These are phyloP conservation scores for Hortiboletus campestris DNA, from an alignment of 768 basidiomycete species.

Conservation along the genomic window DNA sequence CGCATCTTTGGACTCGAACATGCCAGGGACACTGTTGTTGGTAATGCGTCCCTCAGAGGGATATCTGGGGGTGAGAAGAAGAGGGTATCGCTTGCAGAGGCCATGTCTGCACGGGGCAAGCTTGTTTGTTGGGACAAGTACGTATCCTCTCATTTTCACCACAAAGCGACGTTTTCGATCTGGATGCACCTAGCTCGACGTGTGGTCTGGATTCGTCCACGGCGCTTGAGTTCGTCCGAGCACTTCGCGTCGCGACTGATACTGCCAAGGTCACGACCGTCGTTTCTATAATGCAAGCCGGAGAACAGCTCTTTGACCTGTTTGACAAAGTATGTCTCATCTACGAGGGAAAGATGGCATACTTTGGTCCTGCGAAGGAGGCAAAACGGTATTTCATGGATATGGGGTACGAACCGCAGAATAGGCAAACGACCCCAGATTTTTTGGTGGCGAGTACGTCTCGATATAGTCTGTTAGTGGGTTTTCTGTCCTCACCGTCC, in stretches of 20 bases:
- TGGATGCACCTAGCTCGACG: slow-evolving; percentile 48
- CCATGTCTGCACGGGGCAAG: slow-evolving; percentile 57
- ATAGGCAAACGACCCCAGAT: slow-evolving; percentile 59
- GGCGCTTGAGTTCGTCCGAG: slow-evolving; percentile 68
- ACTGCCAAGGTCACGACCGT: slow-evolving; percentile 55
- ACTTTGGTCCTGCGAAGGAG: slow-evolving; percentile 2
- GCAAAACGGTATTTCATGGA: slow-evolving; percentile 1
- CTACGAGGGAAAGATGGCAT: slow-evolving; percentile 7
- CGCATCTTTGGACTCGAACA: slow-evolving; percentile 77
- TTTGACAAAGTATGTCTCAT: slow-evolving; percentile 51
- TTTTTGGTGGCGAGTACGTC: slow-evolving; percentile 47
- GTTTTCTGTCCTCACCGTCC: background rate
- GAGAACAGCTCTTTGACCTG: slow-evolving; percentile 58
- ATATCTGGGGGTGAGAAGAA: slow-evolving; percentile 79
- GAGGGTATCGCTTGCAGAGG: slow-evolving; percentile 78
- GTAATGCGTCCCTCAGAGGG: slow-evolving; percentile 74
- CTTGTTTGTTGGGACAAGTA: slow-evolving; percentile 80
- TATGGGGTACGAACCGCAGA: slow-evolving; percentile 44
- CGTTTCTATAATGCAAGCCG: slow-evolving; percentile 85
- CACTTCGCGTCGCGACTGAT: slow-evolving; percentile 64
- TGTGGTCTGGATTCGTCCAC: slow-evolving; percentile 67
- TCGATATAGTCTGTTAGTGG: slow-evolving; percentile 27
- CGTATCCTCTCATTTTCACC: slow-evolving; percentile 9
- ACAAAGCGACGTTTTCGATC: background rate
- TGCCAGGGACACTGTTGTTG: slow-evolving; percentile 69